Evolutionary conservation across 2,329 filamentous ascomycete genomes (phyloP), one percentile per base, ranked within the genome.

Genomic region (Pseudopyrenochaeta lycopersici): DNA sequence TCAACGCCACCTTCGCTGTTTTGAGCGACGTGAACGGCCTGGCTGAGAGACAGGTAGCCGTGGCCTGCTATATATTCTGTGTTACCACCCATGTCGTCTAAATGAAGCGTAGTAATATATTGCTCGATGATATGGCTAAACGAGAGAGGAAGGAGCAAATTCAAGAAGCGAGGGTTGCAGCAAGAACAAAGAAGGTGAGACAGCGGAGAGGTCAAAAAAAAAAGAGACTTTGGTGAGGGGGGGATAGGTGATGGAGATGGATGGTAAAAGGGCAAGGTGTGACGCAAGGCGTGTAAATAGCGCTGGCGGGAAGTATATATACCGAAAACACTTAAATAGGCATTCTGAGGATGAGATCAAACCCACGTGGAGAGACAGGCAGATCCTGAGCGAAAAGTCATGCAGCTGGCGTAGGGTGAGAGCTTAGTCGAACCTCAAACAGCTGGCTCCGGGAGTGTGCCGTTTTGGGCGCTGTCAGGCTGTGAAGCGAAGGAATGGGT

Each of bases 1-100:
- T 93, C 87, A 46, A 86, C 78, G 52, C 86, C 88, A 56, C 88
- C 87, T 54, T 88, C 84, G 69, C 83, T 88, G 72, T 92, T 90
- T 58, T 91, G 85, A 12, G 90, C 91, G 54, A 90, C 84, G 67
- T 93, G 88, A 49, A 96, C 82, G 20, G 90, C 90, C 72, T 88
- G 83, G 56, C 85, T 81, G 50, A 92, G 85, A 49, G 78, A 80
- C 55, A 82, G 71, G 49, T 75, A 63, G 57, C 78, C 78, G 63
- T 75, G 60, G 68, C 73, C 70, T 50, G 70, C 69, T 68, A 74
- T 70, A 68, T 71, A 67, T 66, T 75, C 69, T 46, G 66, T 66
- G 69, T 75, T 76, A 70, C 73, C 75, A 66, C 77, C 77, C 77
- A 80, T 80, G 62, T 66, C 49, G 58, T 45, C 44, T 54, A 56